phyloP scores from a whole-genome alignment of 495 filamentous ascomycete species.

The Penicillium chermesinum region DNA sequence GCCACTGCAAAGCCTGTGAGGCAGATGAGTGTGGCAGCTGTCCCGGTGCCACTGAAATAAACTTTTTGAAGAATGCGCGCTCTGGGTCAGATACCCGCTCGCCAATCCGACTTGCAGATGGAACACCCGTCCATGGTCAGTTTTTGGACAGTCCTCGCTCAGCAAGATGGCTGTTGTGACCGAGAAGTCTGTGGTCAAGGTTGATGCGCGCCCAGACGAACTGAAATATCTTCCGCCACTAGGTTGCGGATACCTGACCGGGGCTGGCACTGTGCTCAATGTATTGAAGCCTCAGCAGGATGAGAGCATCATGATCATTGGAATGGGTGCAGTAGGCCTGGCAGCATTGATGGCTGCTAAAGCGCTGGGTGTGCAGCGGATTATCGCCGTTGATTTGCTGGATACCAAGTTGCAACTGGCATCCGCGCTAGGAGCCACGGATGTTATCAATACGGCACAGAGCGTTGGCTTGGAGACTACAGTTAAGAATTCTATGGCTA shows the following conservation, averaged over 20 bases:
- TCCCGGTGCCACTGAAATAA: conserved; percentile 27
- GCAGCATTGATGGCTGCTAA: conserved; percentile 33
- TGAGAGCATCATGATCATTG: conserved; percentile 30
- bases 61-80: conserved; percentile 27
- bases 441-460: conserved; percentile 32
- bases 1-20: conserved; percentile 21
- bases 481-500: conserved; percentile 22
- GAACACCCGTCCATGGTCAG: conserved; percentile 27
- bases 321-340: conserved; percentile 40
- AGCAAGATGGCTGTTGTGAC: conserved; percentile 34
- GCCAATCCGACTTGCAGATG: conserved; percentile 21
- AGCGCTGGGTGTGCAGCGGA: conserved; percentile 19
- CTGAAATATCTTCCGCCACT: conserved; percentile 35
- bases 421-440: conserved; percentile 38
- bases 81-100: conserved; percentile 15
- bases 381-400: conserved; percentile 43
- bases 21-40: conserved; percentile 27
- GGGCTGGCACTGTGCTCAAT: conserved; percentile 42
- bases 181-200: conserved; percentile 28
- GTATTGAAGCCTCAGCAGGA: conserved; percentile 23
- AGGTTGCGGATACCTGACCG: conserved; percentile 46
- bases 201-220: conserved; percentile 12
- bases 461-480: conserved; percentile 19
- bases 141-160: conserved; percentile 45
- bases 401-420: conserved; percentile 38